Evolutionary conservation across 2,329 filamentous ascomycete species (phyloP), one percentile per base, ranked within the genome.

Genomic region (Monosporascus sp.): DNA sequence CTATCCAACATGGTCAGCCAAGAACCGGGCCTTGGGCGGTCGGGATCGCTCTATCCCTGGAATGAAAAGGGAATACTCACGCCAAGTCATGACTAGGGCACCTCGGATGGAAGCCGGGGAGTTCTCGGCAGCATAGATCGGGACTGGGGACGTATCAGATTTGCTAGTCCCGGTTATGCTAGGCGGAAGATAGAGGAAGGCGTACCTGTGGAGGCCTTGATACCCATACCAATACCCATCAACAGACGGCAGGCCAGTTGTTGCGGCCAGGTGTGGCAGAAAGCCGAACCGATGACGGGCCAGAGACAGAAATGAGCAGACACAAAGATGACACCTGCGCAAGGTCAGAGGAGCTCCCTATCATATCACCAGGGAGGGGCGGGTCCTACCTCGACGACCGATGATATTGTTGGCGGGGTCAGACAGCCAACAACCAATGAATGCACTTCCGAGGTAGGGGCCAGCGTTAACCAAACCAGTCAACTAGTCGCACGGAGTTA

Each of bases 41-140:
- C 17, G 43, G 24, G 4, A 43, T 14, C 19, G 40, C 9, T 24
- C 14, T 31, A 26, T 34, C 11, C 31, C 5, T 11, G 16, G 24
- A 24, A 27, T 6, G 1, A 5, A 46, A 14, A 17, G 1, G 7
- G 22, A 17, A 26, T 41, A 62, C 62, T 61, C 57, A 64, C 66
- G 86, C 88, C 89, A 93, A 57, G 85, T 85, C 88, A 93, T 93
- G 58, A 92, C 88, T 19, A 94, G 76, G 7, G 86, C 88, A 58
- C 88, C 87, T 65, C 88, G 82, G 52, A 91, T 85, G 1, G 76
- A 69, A 1, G 87, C 84, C 0, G 88, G 88, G 0, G 85, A 81
- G 53, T 83, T 88, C 68, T 92, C 88, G 2, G 88, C 88, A 0
- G 87, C 85, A 61, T 89, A 92, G 27, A 92, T 85, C 0, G 89